Evolutionary conservation across 208 protist genomes (phyloP).

Genomic region (Phytomonas sp.): DNA sequence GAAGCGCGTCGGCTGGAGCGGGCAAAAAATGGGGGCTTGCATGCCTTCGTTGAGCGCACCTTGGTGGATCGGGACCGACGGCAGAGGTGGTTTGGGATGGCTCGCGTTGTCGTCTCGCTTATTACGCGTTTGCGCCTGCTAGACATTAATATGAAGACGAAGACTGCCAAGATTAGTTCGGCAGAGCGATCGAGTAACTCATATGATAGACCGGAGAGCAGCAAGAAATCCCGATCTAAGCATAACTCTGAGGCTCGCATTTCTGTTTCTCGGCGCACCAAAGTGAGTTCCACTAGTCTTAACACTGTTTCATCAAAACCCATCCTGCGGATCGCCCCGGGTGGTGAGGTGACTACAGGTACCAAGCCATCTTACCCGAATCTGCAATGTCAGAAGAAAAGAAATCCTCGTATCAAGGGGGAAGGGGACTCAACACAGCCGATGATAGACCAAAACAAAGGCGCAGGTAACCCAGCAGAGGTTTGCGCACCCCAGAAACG

Average conservation of each 20-base stretch:
- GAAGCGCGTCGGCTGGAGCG: neutral
- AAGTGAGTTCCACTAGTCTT: neutral
- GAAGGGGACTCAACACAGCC: neutral
- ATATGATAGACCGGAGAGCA: neutral
- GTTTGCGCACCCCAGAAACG: neutral
- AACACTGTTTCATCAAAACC: neutral
- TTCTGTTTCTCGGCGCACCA: neutral
- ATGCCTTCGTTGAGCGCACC: slow-evolving; percentile 26
- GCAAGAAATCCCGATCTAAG: neutral
- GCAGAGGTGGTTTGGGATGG: slow-evolving; percentile 49
- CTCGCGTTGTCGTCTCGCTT: slow-evolving; percentile 58
- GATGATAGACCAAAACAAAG: neutral
- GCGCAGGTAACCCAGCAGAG: too few species aligned
- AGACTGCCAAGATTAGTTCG: neutral
- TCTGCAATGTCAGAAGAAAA: neutral
- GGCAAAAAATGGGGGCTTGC: slow-evolving; percentile 1
- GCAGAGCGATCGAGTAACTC: neutral
- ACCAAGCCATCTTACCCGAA: neutral
- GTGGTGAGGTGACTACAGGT: neutral
- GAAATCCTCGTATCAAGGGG: neutral
- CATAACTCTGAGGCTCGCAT: neutral
- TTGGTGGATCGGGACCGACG: slow-evolving; percentile 30
- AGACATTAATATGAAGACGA: slow-evolving; percentile 13
- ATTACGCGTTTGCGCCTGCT: slow-evolving; percentile 59
- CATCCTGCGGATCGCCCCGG: neutral